Conservation (phyloP, 306 rosid genomes). For the Heteromeles arbutifolia region DNA sequence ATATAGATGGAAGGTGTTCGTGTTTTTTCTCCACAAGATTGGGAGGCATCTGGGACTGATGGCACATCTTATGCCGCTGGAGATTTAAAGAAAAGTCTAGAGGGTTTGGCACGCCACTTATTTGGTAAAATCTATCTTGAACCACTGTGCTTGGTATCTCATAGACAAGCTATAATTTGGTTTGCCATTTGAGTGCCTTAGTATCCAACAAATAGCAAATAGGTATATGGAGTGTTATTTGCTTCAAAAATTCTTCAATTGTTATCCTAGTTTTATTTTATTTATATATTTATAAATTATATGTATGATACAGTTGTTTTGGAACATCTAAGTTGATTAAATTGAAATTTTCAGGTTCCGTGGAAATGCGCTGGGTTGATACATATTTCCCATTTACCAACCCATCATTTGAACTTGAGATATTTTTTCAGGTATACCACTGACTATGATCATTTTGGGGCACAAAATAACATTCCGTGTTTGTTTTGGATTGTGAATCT, state of each 20-base stretch:
- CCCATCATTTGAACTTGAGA: constrained; percentile 96
- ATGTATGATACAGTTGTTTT: not conserved
- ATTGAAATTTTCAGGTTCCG: constrained; percentile 56
- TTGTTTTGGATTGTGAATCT: not conserved
- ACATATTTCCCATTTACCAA: constrained; percentile 91
- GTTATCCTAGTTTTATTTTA: not conserved
- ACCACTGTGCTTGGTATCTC: not conserved
- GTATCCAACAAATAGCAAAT: not conserved
- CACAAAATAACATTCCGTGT: not conserved
- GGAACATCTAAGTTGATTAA: not conserved
- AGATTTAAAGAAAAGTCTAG: constrained; percentile 90
- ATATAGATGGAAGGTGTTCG: constrained; percentile 95
- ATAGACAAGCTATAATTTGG: not conserved
- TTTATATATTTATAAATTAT: not conserved
- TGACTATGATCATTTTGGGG: not conserved
- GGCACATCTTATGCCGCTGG: constrained; percentile 70
- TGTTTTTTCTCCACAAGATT: constrained; percentile 67
- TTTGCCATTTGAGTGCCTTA: not conserved
- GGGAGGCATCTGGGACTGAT: constrained; percentile 70
- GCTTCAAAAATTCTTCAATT: not conserved
- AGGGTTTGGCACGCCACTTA: constrained; percentile 86
- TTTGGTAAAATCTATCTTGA: constrained; percentile 55
- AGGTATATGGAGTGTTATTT: not conserved
- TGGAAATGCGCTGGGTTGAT: constrained; percentile 98
- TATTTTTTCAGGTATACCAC: constrained; percentile 67